Evolutionary conservation across 2,329 filamentous ascomycete species (phyloP), one percentile per base, ranked within the genome.

Genomic region (Exserohilum turcica): DNA sequence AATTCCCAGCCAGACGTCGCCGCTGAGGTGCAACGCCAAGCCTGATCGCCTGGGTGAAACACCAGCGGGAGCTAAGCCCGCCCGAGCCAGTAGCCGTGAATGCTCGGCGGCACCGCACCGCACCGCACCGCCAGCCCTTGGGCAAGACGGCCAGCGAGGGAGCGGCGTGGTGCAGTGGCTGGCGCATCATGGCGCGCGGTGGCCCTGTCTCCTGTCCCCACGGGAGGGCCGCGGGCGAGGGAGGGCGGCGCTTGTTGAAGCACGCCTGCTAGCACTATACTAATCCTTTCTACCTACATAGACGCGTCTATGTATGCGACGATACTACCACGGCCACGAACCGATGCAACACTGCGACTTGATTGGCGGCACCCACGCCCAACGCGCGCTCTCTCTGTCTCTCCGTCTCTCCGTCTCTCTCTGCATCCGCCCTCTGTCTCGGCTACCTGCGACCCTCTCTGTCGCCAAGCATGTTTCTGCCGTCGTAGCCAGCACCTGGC

Each of bases 1-100:
- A 57, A 49, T 53, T 36, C 56, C 47, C 48, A 61, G 63, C 59
- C 57, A 59, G 46, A 54, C 12, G 55, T 61, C 52, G 52, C 61
- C 49, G 43, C 52, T 57, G 59, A 55, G 54, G 54, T 52, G 60
- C 52, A 3, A 35, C 48, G 61, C 60, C 61, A 61, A 64, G 60
- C 46, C 32, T 51, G 60, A 65, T 65, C 58, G 60, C 44, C 60
- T 54, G 44, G 48, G 51, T 63, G 61, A 64, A 63, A 64, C 60
- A 53, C 56, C 46, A 49, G 59, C 61, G 61, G 60, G 56, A 59
- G 58, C 61, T 64, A 62, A 44, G 35, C 54, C 55, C 54, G 54
- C 45, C 54, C 56, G 43, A 49, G 56, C 43, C 29, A 48, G 54
- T 48, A 54, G 48, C 46, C 56, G 53, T 52, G 46, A 35, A 54